Base-by-base conservation (phyloP, 2,329 filamentous ascomycete genomes). In the Phoma herbarum region DNA sequence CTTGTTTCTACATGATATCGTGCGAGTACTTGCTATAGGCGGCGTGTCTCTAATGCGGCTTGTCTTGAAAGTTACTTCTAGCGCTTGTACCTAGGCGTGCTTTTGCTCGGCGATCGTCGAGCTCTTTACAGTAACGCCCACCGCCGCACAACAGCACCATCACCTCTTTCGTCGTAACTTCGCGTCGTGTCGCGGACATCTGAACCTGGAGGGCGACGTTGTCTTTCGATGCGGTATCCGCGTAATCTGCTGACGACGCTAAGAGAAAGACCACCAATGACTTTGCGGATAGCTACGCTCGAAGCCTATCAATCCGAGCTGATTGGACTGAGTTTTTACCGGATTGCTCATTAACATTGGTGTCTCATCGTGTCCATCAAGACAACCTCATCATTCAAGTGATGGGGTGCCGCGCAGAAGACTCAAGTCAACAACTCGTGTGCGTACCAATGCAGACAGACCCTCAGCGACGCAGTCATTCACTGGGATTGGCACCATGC, bases 241-340 rank as follows among this genome's bases (percentile, higher is more conserved):
- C 65, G 65, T 64, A 60, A 67, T 57, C 57, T 53, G 56, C 60
- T 64, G 61, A 63, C 63, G 58, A 64, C 48, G 59, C 52, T 53
- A 59, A 41, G 23, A 37, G n/a, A 39, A 50, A 42, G 9, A 35
- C 50, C 20, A 41, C 39, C 56, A 59, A 54, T 50, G 33, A 47
- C 1, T 26, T 48, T n/a, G n/a, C 26, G 23, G 1, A 14, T 11
- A 39, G 41, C 7, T 20, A 20, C 22, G 25, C 25, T 50, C n/a
- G 29, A 42, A 23, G 41, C 29, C 39, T 20, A 39, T 14, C 26
- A 41, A 11, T n/a, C 16, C 8, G 7, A 37, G 45, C 37, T 37
- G 29, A 25, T 35, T 35, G 50, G 46, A 14, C 12, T 18, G n/a
- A 22, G 4, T 25, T 48, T 44, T 49, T 31, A 29, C 56, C 45